Base-by-base conservation (phyloP, 345 rosid genomes). In the Bretschneidera sinensis region DNA sequence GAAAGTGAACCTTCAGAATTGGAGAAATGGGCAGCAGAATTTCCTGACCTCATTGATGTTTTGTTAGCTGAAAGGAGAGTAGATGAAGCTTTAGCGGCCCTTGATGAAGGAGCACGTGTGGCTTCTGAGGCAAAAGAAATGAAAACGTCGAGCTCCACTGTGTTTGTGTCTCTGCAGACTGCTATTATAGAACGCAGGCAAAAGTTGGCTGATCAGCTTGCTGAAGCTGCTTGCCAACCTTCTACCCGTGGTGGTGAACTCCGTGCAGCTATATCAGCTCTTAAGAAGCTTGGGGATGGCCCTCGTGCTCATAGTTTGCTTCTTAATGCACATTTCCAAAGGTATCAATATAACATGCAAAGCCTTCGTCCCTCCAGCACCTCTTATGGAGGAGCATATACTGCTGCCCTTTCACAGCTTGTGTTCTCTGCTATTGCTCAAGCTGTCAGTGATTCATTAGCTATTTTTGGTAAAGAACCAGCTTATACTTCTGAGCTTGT, bases 341-440 rank as follows among this genome's bases (percentile, higher is more conserved):
- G 94, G 74, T 95, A 81, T 69, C 94, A 83, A 51, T 91, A 85
- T 76, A 87, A 83, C 74, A 91, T 86, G 97, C 99, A 83, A 74
- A 88, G 83, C 77, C 91, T 95, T 62, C 89, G 89, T 54, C 99
- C 99, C 15, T 95, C 98, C 25, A 88, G 88, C 81, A 85, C 96
- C 65, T 95, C 97, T 28, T 87, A 85, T 68, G 99, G 99, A 63
- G 99, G 99, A 69, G 99, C 99, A 28, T 95, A 95, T 72, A 95
- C 98, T 67, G 99, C 99, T 69, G 96, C 98, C 21, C 91, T 95
- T 24, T 86, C 99, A 22, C 99, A 95, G 82, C 77, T 95, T 71
- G 96, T 91, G 18, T 95, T 95, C 64, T 95, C 99, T 59, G 91
- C 99, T 63, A 83, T 95, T 69, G 81, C 95, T 68, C 99, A 91